Evolutionary conservation across 2,329 filamentous ascomycete species (phyloP), one percentile per base, ranked within the genome.

Genomic region (Fusarium hainanense): DNA sequence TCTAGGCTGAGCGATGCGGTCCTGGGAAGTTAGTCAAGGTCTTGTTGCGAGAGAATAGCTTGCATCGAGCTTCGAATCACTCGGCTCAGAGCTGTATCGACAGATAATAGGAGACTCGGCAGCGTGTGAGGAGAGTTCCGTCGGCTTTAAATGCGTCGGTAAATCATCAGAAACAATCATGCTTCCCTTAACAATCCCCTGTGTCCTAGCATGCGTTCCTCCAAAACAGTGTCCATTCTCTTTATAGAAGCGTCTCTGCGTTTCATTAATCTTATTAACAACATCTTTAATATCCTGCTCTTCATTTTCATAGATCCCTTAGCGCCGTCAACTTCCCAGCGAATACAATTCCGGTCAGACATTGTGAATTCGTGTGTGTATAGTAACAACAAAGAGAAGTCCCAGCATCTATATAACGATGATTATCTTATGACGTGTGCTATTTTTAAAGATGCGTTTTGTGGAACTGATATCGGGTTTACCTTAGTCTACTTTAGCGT

Each of bases 41-140:
- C 7, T 10, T n/a, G 3, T 37, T 11, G 6, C 0, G 16, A 12
- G 9, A 23, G 7, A 4, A 9, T 13, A 7, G 11, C 54, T 30
- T 23, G 50, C 34, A 32, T 57, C 55, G 7, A 52, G 21, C 3
- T 58, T 58, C 7, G 47, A 47, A 32, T 52, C 55, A 37, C 55
- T 58, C 3, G 47, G 47, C 23, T 58, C 46, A 13, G 55, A 58
- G 21, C 55, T 50, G 3, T 44, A 58, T 3, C 46, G 47, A 23
- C 46, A 58, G 4, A 57, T 57, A 2, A 57, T 20, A 10, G 54
- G 40, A n/a, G 27, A 58, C 10, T 58, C 37, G 2, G 16, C 54
- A 34, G 54, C 41, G 12, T 52, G 23, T 12, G 59, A 4, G 23
- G 58, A 63, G n/a, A 58, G 59, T 23, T 63, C 54, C 2, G 54